phyloP scores from a whole-genome alignment of 768 basidiomycete genomes.

The Leccinum subgranulosum region DNA sequence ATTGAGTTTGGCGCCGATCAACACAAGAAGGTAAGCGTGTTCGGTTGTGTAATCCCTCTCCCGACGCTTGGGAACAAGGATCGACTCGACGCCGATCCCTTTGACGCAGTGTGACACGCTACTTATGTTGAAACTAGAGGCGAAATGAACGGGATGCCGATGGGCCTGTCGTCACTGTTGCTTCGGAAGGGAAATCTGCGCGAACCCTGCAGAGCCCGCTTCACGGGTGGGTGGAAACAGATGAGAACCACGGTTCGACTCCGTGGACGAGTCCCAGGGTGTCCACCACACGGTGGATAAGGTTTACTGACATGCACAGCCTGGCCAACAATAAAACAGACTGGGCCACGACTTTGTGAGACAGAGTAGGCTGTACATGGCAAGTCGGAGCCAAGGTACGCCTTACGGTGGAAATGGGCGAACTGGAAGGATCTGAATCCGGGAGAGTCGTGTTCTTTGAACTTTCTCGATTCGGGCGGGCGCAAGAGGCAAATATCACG shows the following conservation, averaged over 20 bases:
- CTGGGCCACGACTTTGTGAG: conserved; percentile 9
- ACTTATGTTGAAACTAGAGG: conserved; percentile 1
- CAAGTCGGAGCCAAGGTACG: conserved; percentile 8
- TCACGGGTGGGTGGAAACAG: background rate
- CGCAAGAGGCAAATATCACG: conserved; percentile 19
- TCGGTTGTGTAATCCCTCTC: conserved; percentile 1
- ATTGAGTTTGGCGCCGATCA: conserved; percentile 11
- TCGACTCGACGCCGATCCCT: conserved; percentile 15
- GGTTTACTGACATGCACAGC: conserved; percentile 17
- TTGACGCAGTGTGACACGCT: conserved; percentile 1
- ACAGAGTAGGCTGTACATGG: conserved; percentile 14
- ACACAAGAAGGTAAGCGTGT: conserved; percentile 3
- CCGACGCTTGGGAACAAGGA: conserved; percentile 2
- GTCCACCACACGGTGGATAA: conserved; percentile 11
- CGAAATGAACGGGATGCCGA: conserved; percentile 8
- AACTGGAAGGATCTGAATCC: conserved; percentile 16
- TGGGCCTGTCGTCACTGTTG: background rate
- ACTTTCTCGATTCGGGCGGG: conserved; percentile 29
- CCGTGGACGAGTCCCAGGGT: background rate
- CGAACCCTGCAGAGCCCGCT: background rate
- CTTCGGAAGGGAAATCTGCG: background rate
- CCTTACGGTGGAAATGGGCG: conserved; percentile 1
- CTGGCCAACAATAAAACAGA: conserved; percentile 18
- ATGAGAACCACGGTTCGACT: background rate
- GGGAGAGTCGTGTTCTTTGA: conserved; percentile 26